Percentiles rank a stretch among this genome's conserved stretches.
phyloP scores from a whole-genome alignment of 371 early-diverging fungal genomes.

The Blyttiomyces sp. region DNA sequence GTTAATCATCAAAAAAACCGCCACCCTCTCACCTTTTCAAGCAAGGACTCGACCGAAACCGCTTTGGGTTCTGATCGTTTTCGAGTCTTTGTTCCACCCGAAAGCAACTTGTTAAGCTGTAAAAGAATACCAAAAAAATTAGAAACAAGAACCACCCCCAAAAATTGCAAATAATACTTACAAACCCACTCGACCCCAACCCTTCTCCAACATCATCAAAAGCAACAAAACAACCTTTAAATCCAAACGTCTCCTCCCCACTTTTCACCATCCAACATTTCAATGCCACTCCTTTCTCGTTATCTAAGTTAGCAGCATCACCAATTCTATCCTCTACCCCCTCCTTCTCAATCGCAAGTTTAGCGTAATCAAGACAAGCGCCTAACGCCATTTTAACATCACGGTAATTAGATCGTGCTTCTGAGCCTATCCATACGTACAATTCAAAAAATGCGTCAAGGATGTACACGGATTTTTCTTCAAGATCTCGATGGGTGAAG shows the following conservation, averaged over 20 bases:
- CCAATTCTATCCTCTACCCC: neutral
- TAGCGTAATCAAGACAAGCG: constrained; percentile 27
- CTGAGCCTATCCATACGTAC: constrained; percentile 37
- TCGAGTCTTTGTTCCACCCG: neutral
- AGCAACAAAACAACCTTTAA: constrained; percentile 27
- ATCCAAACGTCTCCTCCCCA: constrained; percentile 27
- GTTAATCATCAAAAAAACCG: too few relatives aligned
- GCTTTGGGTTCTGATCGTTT: neutral
- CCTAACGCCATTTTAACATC: constrained; percentile 25
- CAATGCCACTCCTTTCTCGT: neutral
- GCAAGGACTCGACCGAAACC: constrained; percentile 5
- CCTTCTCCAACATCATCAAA: constrained; percentile 31
- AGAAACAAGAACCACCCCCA: constrained; percentile 3
- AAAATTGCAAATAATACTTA: too few relatives aligned
- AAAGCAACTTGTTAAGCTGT: neutral
- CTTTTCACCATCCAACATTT: constrained; percentile 14
- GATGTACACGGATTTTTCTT: constrained; percentile 21
- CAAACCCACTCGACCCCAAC: constrained; percentile 4
- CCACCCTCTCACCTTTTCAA: constrained; percentile 23
- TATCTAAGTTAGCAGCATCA: neutral
- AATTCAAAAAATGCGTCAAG: constrained; percentile 40
- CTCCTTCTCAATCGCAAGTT: neutral
- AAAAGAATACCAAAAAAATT: neutral
- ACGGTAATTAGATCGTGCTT: constrained; percentile 13
- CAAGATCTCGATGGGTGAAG: constrained; percentile 31